These are phyloP conservation scores for Sechiopsis laciniata DNA, from an alignment of 306 rosid genomes.

Conservation along the genomic window DNA sequence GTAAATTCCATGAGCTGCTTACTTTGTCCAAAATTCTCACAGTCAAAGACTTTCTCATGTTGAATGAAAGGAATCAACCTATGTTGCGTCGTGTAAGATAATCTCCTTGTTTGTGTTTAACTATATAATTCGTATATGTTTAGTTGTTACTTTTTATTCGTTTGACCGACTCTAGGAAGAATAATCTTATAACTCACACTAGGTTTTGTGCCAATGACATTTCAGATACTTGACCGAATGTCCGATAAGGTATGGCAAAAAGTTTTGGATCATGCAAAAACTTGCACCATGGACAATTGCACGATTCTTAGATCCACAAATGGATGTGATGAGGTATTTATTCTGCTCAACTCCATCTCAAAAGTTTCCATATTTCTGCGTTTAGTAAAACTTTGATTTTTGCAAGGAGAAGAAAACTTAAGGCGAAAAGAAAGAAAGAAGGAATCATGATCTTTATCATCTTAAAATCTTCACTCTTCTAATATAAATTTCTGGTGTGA, in stretches of 20 bases:
- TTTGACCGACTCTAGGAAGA: not conserved
- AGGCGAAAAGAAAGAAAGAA: not conserved
- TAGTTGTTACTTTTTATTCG: not conserved
- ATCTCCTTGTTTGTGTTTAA: not conserved
- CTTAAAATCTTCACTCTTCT: not conserved
- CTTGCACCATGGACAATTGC: conserved; percentile 34
- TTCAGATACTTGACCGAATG: conserved; percentile 45
- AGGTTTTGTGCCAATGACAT: not conserved
- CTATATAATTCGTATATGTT: not conserved
- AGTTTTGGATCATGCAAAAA: conserved; percentile 46
- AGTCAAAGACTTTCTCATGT: conserved; percentile 19
- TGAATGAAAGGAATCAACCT: conserved; percentile 5
- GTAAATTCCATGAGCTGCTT: conserved; percentile 18
- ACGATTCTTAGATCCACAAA: conserved; percentile 7
- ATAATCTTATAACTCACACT: too few relatives aligned
- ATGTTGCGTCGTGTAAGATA: conserved; percentile 22
- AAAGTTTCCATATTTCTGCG: not conserved
- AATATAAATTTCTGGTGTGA: not conserved
- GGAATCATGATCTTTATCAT: not conserved
- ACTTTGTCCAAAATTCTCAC: not conserved
- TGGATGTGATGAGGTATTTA: conserved; percentile 17
- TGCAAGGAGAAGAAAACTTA: not conserved
- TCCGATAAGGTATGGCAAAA: conserved; percentile 31
- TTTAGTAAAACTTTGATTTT: not conserved
- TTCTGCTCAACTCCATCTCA: conserved; percentile 15